phyloP scores from a whole-genome alignment of 805 yeast genomes.

The Ogataea dorogensis region DNA sequence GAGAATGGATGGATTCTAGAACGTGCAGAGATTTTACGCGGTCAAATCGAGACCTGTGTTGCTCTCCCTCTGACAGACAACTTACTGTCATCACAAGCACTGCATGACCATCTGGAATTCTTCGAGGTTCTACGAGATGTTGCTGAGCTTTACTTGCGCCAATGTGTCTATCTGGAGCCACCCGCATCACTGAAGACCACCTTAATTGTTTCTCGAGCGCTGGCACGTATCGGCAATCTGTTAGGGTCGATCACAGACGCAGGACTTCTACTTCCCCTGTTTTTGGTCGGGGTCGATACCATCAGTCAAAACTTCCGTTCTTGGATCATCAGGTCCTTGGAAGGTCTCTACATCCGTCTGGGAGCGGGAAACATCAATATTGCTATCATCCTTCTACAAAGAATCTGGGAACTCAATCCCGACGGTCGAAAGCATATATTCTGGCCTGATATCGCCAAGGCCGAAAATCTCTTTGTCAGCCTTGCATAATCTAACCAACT shows the following conservation, averaged over 20 bases:
- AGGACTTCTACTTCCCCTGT: constrained; percentile 9
- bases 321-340: constrained; percentile 6
- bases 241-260: constrained; percentile 11
- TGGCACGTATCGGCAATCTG: constrained; percentile 1
- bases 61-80: constrained; percentile 8
- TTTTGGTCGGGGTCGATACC: constrained; percentile 10
- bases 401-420: constrained; percentile 10
- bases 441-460: constrained; percentile 10
- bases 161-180: constrained; percentile 12
- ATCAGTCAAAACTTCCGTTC: constrained; percentile 1
- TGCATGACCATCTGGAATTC: constrained; percentile 7
- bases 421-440: constrained; percentile 12
- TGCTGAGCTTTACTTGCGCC: constrained; percentile 6
- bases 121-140: constrained; percentile 11
- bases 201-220: constrained; percentile 5
- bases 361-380: constrained; percentile 9
- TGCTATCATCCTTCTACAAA: constrained; percentile 1
- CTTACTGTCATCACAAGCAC: constrained; percentile 8
- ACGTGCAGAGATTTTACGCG: too few species aligned
- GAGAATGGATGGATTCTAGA: constrained; percentile 1
- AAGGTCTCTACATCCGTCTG: constrained; percentile 4
- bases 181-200: constrained; percentile 11
- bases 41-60: constrained; percentile 5
- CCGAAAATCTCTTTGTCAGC: constrained; percentile 5
- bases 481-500: constrained; percentile 3